These are phyloP conservation scores for Puya raimondii DNA, from an alignment of 176 grass and related monocot species.

Conservation along the genomic window DNA sequence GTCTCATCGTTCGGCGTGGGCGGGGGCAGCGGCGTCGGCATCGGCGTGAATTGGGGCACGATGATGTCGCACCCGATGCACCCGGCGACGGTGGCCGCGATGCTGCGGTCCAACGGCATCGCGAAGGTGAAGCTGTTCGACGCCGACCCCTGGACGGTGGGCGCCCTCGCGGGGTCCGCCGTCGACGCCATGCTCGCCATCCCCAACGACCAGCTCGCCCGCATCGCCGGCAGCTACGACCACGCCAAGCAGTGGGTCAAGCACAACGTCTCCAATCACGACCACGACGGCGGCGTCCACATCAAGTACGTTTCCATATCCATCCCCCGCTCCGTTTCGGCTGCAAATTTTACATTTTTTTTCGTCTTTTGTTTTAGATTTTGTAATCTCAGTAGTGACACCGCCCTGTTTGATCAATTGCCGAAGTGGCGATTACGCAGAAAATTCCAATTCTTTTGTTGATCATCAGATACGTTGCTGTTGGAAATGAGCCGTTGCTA, in stretches of 20 bases:
- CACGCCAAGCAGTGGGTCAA: conserved; percentile 54
- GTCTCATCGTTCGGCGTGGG: not conserved
- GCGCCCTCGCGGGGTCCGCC: conserved; percentile 38
- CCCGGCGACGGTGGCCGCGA: conserved; percentile 38
- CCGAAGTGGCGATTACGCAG: not conserved
- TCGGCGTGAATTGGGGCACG: conserved; percentile 82
- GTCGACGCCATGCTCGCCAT: conserved; percentile 67
- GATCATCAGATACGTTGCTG: conserved; percentile 66
- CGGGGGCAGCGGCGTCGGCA: conserved; percentile 3
- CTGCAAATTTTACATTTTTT: not conserved
- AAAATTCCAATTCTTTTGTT: conserved; percentile 4
- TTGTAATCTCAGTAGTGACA: not conserved
- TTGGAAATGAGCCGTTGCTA: conserved; percentile 85
- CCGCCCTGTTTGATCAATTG: conserved; percentile 2
- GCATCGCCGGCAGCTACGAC: conserved; percentile 27
- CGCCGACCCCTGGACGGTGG: conserved; percentile 75
- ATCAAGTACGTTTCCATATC: conserved; percentile 36
- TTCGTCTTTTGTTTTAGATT: not conserved
- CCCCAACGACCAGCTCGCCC: conserved; percentile 64
- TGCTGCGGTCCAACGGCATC: conserved; percentile 57
- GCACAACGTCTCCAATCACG: conserved; percentile 53
- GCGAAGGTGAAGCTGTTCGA: conserved; percentile 69
- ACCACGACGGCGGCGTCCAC: conserved; percentile 41
- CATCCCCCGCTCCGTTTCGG: not conserved
- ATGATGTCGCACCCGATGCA: conserved; percentile 81